Conservation (phyloP, 225 moss, liverwort and hornwort species). For the Pseudoscleropodium purum region DNA sequence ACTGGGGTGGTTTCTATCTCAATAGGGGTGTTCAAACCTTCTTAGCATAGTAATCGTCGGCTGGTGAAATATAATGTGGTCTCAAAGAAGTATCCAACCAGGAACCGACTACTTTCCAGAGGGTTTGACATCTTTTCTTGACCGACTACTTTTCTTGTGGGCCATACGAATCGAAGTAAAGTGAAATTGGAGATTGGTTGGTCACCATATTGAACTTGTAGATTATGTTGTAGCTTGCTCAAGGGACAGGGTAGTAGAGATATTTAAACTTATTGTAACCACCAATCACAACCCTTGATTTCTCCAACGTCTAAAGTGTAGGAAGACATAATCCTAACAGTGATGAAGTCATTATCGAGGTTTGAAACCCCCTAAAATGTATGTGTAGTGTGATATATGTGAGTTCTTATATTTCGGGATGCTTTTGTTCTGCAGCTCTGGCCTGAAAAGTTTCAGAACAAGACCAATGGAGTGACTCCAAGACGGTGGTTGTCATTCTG, state of each 20-base stretch:
- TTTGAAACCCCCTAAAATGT: background rate
- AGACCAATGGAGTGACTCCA: slow-evolving; percentile 97
- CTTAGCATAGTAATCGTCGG: background rate
- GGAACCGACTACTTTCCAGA: background rate
- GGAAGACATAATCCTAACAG: background rate
- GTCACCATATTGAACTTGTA: background rate
- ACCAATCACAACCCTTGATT: background rate
- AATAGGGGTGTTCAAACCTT: background rate
- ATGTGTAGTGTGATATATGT: background rate
- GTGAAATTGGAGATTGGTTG: background rate
- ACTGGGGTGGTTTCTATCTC: background rate
- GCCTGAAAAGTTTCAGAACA: slow-evolving; percentile 97
- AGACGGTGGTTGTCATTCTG: slow-evolving; percentile 88
- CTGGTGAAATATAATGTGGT: background rate
- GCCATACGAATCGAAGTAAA: background rate
- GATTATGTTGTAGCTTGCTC: background rate
- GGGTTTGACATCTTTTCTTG: background rate
- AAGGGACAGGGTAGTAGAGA: background rate
- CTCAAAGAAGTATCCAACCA: background rate
- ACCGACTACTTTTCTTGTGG: background rate
- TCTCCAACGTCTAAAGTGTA: background rate
- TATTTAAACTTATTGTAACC: background rate
- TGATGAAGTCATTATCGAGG: background rate
- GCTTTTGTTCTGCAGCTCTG: slow-evolving; percentile 51
- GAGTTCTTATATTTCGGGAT: background rate